These are phyloP conservation scores for Funneliformis geosporum DNA, from an alignment of 192 early-diverging fungal species.

Conservation along the genomic window DNA sequence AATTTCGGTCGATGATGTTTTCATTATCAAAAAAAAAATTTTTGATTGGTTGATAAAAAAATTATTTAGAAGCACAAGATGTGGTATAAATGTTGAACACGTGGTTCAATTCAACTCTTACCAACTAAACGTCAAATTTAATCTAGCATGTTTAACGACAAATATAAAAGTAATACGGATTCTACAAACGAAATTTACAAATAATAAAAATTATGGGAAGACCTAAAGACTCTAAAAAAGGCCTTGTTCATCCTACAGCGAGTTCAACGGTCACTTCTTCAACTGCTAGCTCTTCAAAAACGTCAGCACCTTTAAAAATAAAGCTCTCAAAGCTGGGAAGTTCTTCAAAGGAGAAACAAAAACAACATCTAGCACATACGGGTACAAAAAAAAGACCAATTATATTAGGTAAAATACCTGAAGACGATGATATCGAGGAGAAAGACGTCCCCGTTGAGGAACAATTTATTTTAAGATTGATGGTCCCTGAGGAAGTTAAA, in stretches of 20 bases:
- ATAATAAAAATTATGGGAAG: neutral
- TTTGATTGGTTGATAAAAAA: too few relatives aligned
- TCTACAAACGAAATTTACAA: neutral
- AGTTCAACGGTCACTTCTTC: too few relatives aligned
- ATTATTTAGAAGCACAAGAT: neutral
- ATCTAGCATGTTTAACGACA: neutral
- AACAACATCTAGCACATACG: too few relatives aligned
- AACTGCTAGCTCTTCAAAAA: neutral
- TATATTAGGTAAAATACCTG: slow-evolving; percentile 1
- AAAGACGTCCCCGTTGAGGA: slow-evolving; percentile 78
- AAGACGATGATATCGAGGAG: slow-evolving; percentile 53
- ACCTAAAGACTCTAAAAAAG: neutral
- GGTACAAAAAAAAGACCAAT: neutral
- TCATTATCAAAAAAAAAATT: too few relatives aligned
- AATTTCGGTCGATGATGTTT: too few relatives aligned
- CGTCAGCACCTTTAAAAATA: neutral
- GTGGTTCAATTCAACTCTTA: neutral
- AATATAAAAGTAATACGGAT: neutral
- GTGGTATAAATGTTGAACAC: neutral
- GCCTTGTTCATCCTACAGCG: neutral
- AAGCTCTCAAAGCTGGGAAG: neutral
- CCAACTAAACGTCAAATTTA: neutral
- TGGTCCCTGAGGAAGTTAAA: slow-evolving; percentile 54
- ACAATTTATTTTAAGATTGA: slow-evolving; percentile 77
- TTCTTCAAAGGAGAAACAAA: neutral